Base-by-base conservation (phyloP, 441 rosid species). In the Croton setiger region DNA sequence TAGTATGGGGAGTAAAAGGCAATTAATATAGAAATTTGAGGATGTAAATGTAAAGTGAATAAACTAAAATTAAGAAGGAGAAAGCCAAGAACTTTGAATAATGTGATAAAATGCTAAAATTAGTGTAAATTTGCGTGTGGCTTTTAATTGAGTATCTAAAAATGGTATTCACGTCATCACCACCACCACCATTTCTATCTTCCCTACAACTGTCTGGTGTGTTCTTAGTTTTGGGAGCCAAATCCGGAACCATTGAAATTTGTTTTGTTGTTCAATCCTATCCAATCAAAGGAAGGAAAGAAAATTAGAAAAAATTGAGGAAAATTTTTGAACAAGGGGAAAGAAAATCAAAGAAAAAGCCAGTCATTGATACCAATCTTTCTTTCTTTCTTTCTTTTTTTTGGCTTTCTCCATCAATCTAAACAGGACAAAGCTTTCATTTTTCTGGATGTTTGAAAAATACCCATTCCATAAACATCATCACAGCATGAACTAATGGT, bases 191-290 rank as follows among this genome's bases (percentile, higher is more conserved):
- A 79, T 80, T 77, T 80, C 51, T 67, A 64, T 64, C 68, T 69
- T 73, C 77, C 83, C 77, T 82, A 92, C 90, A 88, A 80, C 64
- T 88, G 95, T 86, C 79, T 77, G 98, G 97, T 74, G 69, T 75
- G 75, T 49, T 77, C 87, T 85, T 48, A 78, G 79, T 87, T 86
- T 78, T 73, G 90, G 98, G 89, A 88, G 83, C 75, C 79, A 77
- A 82, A 78, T 70, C 66, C 81, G 94, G 91, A 76, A 71, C 70
- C 82, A 71, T 57, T 79, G 76, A 72, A 80, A 67, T 53, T 21
- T 57, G 47, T n/a, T n/a, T n/a, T 68, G 65, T 64, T 72, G 69
- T 72, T 77, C 74, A 76, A 73, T 77, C 73, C 47, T 73, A 68
- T 61, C 79, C 76, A 78, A 45, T 18, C 79, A 66, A 72, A 78